phyloP scores from a whole-genome alignment of 164 flowering plant genomes.

The Euptelea pleiosperma region DNA sequence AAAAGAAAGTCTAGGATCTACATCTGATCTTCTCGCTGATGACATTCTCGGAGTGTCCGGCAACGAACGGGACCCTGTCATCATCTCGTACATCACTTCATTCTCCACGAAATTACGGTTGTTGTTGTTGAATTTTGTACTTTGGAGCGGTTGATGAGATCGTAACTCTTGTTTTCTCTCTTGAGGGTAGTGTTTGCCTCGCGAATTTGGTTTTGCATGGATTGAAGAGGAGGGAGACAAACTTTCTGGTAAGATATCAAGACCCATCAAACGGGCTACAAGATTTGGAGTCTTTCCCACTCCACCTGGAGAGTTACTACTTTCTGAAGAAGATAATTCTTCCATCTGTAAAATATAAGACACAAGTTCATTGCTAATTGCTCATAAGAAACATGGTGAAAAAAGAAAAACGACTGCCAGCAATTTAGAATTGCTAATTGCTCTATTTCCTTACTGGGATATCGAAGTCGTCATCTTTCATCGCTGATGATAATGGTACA shows the following conservation, averaged over 20 bases:
- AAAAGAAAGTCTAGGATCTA: conserved; percentile 65
- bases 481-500: conserved; percentile 18
- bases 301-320: conserved; percentile 46
- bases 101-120: conserved; percentile 10
- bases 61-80: conserved; percentile 45
- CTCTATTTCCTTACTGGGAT: conserved; percentile 48
- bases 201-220: too few species aligned
- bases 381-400: too few species aligned
- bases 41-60: conserved; percentile 77
- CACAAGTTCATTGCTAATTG: too few species aligned
- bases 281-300: conserved; percentile 69
- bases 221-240: conserved; percentile 8
- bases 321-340: conserved; percentile 39
- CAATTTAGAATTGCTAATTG: too few species aligned
- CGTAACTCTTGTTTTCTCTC: too few species aligned
- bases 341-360: too few species aligned
- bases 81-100: conserved; percentile 8
- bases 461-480: conserved; percentile 31
- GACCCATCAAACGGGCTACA: conserved; percentile 93
- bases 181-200: too few species aligned
- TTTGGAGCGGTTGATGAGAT: conserved; percentile 11
- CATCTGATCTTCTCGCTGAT: conserved; percentile 62
- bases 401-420: too few species aligned
- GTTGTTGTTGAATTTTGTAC: conserved; percentile 8
- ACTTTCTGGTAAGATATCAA: conserved; percentile 70